phyloP scores from a whole-genome alignment of 2,329 filamentous ascomycete species.

The Hypoxylon sp. region DNA sequence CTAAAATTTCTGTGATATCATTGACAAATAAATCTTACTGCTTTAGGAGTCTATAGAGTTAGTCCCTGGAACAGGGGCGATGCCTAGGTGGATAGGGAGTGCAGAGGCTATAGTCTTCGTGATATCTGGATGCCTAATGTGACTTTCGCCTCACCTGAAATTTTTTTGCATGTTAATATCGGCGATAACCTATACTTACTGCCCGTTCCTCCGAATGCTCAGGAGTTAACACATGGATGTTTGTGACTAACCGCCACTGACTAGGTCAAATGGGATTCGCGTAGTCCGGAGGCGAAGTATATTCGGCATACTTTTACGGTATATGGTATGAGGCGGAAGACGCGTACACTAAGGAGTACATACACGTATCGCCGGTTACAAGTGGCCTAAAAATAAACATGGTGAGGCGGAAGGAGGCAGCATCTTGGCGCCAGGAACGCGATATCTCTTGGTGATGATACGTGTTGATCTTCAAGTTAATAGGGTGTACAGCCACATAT shows the following conservation, averaged over 20 bases:
- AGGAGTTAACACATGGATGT: not conserved
- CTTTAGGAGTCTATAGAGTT: not conserved
- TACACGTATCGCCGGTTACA: not conserved
- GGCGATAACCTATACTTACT: not conserved
- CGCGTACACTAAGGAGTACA: not conserved
- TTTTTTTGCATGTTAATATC: not conserved
- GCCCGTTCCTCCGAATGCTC: not conserved
- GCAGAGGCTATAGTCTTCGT: not conserved
- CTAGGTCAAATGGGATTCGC: conserved; percentile 3
- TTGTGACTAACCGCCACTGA: conserved; percentile 1
- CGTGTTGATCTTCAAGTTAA: conserved; percentile 11
- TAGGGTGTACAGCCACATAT: conserved; percentile 24
- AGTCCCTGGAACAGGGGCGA: not conserved
- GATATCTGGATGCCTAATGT: not conserved
- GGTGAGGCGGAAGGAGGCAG: conserved; percentile 10
- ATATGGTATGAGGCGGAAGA: conserved; percentile 19
- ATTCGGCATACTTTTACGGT: conserved; percentile 1
- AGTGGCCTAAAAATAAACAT: conserved; percentile 1
- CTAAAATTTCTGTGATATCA: not conserved
- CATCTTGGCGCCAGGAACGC: conserved; percentile 4
- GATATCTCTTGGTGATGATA: conserved; percentile 2
- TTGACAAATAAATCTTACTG: not conserved
- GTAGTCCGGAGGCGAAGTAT: conserved; percentile 25
- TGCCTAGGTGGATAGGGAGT: not conserved
- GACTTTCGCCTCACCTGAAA: not conserved